Evolutionary conservation across 768 basidiomycete genomes (phyloP).

Genomic region (Tubosaeta sp.): DNA sequence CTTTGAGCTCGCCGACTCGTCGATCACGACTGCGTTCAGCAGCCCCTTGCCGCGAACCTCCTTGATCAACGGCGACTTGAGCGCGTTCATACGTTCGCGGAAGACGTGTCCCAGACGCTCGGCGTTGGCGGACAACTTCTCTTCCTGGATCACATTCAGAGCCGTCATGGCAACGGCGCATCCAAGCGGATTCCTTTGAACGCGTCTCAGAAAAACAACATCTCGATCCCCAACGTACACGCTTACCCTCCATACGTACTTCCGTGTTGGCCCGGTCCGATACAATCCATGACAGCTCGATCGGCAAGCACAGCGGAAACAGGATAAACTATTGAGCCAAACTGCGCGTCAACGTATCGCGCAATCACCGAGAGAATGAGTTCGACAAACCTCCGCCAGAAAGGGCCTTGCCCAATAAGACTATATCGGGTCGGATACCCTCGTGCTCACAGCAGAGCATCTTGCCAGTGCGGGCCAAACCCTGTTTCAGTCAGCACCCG

Average conservation of each 20-base stretch:
- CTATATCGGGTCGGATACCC: conserved; percentile 81
- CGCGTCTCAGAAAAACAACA: not conserved
- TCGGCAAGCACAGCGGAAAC: conserved; percentile 93
- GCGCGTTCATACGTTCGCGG: conserved; percentile 54
- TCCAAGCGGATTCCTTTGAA: conserved; percentile 79
- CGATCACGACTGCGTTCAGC: conserved; percentile 90
- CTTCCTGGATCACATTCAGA: conserved; percentile 84
- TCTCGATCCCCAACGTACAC: not conserved
- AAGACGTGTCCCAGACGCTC: conserved; percentile 75
- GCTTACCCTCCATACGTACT: conserved; percentile 89
- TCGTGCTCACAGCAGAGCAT: conserved; percentile 91
- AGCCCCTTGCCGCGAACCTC: conserved; percentile 84
- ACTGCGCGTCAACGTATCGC: conserved; percentile 4
- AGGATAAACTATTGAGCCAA: conserved; percentile 67
- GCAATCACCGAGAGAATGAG: not conserved
- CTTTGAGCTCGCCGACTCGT: conserved; percentile 72
- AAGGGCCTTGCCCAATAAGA: conserved; percentile 93
- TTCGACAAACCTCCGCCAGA: conserved; percentile 79
- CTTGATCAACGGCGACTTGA: conserved; percentile 65
- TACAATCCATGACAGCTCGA: conserved; percentile 90
- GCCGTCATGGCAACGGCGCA: conserved; percentile 96
- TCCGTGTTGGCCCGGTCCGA: conserved; percentile 93
- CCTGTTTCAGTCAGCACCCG: conserved; percentile 38
- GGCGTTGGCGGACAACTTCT: conserved; percentile 80
- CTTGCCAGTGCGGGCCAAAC: conserved; percentile 89